Conservation (phyloP, 805 yeast species). For the Wickerhamiella shivajii region DNA sequence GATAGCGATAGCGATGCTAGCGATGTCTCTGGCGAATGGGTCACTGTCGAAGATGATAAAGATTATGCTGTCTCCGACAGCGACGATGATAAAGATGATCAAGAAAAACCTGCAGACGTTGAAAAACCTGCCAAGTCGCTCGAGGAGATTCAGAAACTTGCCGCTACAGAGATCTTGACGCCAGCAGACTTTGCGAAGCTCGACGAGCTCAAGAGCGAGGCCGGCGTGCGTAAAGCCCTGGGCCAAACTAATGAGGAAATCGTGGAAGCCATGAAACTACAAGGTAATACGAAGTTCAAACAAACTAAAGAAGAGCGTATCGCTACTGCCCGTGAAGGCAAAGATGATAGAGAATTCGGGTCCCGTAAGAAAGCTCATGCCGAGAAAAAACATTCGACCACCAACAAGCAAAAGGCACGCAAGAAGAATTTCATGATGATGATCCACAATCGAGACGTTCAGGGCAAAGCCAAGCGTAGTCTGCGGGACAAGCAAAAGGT, state of each 20-base stretch:
- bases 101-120: constrained; percentile 18
- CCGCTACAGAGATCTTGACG: constrained; percentile 67
- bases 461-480: constrained; percentile 83
- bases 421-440: constrained; percentile 98
- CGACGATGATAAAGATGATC: constrained; percentile 17
- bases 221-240: constrained; percentile 71
- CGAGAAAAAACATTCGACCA: constrained; percentile 68
- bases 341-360: constrained; percentile 86
- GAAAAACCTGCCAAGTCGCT: constrained; percentile 20
- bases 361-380: constrained; percentile 57
- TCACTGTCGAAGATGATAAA: constrained; percentile 60
- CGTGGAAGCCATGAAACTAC: constrained; percentile 64
- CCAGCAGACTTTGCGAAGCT: constrained; percentile 97
- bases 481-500: constrained; percentile 82
- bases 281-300: constrained; percentile 68
- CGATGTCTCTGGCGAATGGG: constrained; percentile 60
- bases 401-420: constrained; percentile 90
- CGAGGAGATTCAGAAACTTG: constrained; percentile 40
- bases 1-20: constrained; percentile 33
- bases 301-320: constrained; percentile 82
- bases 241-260: constrained; percentile 53
- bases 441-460: constrained; percentile 89
- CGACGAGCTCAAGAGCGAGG: constrained; percentile 71
- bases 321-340: constrained; percentile 76
- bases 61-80: constrained; percentile 21